Percentiles rank a stretch among this genome's conserved stretches.
Evolutionary conservation across 176 grass and related monocot genomes (phyloP).

Genomic region (Coix lacrymajobi): DNA sequence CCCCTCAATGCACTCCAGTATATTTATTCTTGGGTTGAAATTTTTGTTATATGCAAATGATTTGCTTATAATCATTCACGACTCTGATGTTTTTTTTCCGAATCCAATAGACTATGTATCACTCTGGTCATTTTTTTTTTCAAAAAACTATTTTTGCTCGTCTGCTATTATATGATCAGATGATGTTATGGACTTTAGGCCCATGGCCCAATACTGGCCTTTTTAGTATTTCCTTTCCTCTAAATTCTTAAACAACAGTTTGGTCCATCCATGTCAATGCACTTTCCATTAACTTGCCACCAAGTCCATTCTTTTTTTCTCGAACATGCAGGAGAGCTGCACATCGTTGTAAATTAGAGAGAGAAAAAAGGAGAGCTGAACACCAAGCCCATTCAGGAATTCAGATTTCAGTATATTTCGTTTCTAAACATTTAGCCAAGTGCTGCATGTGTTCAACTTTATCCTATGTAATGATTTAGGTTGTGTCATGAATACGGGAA

Average conservation of each 20-base stretch:
- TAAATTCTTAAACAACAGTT: constrained; percentile 4
- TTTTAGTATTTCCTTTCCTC: constrained; percentile 9
- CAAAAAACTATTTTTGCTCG: background rate
- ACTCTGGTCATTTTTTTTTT: background rate
- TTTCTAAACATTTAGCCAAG: background rate
- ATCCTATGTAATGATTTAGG: constrained; percentile 1
- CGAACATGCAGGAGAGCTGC: too few relatives aligned
- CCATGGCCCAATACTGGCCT: constrained; percentile 20
- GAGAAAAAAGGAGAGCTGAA: too few relatives aligned
- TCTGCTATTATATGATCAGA: background rate
- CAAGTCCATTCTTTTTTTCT: background rate
- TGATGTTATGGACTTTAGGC: constrained; percentile 15
- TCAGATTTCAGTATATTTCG: background rate
- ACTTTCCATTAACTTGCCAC: background rate
- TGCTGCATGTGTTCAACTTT: constrained; percentile 8
- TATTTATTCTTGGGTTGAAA: background rate
- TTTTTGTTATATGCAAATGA: background rate
- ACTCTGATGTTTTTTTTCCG: background rate
- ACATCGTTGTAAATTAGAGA: too few relatives aligned
- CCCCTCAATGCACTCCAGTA: background rate
- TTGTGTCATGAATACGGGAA: background rate
- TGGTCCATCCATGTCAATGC: background rate
- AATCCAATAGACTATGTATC: background rate
- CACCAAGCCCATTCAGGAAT: background rate
- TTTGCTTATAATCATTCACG: background rate